Conservation (phyloP, 495 filamentous ascomycete genomes). For the Penicilliopsis zonata region DNA sequence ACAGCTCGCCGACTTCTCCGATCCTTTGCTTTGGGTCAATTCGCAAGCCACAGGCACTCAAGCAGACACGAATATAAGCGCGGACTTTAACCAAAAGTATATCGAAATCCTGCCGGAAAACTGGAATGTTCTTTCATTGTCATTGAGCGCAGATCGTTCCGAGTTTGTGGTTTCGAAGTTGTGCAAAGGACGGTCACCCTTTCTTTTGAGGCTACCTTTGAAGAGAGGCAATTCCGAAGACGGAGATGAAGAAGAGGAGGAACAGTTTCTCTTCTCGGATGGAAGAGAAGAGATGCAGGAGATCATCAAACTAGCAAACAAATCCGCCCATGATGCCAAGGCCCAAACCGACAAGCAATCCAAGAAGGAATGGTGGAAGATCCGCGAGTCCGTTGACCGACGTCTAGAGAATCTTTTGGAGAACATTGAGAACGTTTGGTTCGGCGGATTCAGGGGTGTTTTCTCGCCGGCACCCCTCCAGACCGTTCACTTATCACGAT, state of each 20-base stretch:
- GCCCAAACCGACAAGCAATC: conserved; percentile 44
- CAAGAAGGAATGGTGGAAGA: conserved; percentile 80
- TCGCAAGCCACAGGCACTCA: conserved; percentile 8
- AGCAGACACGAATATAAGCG: conserved; percentile 14
- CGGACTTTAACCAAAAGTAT: conserved; percentile 26
- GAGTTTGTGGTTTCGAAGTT: conserved; percentile 79
- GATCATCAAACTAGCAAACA: conserved; percentile 67
- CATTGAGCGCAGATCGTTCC: conserved; percentile 62
- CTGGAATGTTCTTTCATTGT: conserved; percentile 82
- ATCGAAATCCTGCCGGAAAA: conserved; percentile 57
- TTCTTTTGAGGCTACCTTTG: conserved; percentile 75
- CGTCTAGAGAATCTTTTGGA: conserved; percentile 66
- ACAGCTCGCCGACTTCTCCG: conserved; percentile 25
- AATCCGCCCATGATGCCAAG: conserved; percentile 64
- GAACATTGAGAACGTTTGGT: conserved; percentile 86
- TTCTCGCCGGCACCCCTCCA: conserved; percentile 61
- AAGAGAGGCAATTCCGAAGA: conserved; percentile 71
- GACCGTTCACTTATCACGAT: conserved; percentile 51
- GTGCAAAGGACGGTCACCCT: conserved; percentile 58
- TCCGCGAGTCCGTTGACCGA: conserved; percentile 64
- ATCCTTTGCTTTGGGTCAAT: conserved; percentile 28
- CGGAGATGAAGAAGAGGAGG: conserved; percentile 62
- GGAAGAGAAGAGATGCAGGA: conserved; percentile 68
- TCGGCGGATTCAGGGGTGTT: conserved; percentile 85
- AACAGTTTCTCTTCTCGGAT: conserved; percentile 70